Percentiles rank a stretch among this genome's conserved stretches.
Evolutionary conservation across 768 basidiomycete species (phyloP).

Genomic region (Lactarius indigo): DNA sequence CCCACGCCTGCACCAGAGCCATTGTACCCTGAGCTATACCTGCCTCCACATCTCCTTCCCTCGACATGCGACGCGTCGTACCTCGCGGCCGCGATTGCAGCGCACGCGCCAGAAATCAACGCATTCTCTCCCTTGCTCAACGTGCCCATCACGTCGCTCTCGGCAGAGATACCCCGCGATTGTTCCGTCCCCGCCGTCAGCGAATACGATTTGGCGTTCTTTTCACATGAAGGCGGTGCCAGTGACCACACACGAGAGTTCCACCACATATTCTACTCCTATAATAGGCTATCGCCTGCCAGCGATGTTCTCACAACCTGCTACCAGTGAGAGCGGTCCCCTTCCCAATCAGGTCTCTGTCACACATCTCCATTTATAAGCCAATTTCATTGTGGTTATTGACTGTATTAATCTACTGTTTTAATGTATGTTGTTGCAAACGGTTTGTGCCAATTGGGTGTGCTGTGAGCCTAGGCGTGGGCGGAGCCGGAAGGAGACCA

Average conservation of each 20-base stretch:
- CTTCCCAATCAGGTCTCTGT: not conserved
- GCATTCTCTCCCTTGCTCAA: not conserved
- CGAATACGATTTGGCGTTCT: not conserved
- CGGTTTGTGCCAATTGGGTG: not conserved
- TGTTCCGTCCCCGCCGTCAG: not conserved
- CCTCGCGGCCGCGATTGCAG: slow-evolving; percentile 3
- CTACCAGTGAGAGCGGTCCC: not conserved
- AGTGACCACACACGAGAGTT: not conserved
- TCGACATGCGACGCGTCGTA: slow-evolving; percentile 1
- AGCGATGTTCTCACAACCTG: not conserved
- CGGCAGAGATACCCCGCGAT: not conserved
- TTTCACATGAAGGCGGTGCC: not conserved
- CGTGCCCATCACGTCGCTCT: not conserved
- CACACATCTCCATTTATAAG: not conserved
- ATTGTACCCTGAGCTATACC: slow-evolving; percentile 6
- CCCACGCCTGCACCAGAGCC: not conserved
- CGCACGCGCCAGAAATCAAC: not conserved
- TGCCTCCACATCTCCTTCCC: slow-evolving; percentile 11
- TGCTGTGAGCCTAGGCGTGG: not conserved
- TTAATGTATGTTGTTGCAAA: not conserved
- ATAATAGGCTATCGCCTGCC: not conserved
- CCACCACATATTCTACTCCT: not conserved
- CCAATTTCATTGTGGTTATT: not conserved
- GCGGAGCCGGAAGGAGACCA: not conserved
- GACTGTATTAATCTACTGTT: not conserved